Conservation (phyloP, 495 filamentous ascomycete species). For the Baudoinia panamericana region DNA sequence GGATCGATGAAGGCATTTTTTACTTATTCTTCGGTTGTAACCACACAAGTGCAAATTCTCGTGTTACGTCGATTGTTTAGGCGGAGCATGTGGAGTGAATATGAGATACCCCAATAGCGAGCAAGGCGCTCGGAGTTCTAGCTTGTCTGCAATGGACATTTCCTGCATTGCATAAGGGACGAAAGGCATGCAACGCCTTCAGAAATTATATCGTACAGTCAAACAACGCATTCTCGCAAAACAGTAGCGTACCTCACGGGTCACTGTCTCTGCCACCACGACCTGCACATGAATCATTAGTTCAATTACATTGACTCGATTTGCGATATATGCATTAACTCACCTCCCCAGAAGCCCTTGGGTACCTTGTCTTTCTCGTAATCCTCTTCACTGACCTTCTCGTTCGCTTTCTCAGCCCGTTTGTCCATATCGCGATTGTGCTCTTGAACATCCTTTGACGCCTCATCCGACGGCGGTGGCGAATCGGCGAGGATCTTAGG, state of each 20-base stretch:
- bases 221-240: no score
- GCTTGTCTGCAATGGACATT: no score
- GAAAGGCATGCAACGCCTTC: no score
- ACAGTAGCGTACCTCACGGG: no score
- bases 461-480: constrained; percentile 24
- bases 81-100: not conserved
- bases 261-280: no score
- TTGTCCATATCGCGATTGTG: constrained; percentile 50
- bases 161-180: no score
- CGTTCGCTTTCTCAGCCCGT: constrained; percentile 33
- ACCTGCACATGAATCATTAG: no score
- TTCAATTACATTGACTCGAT: no score
- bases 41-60: not conserved
- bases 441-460: constrained; percentile 34
- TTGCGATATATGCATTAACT: no score
- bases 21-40: not conserved
- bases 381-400: constrained; percentile 20
- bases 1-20: not conserved
- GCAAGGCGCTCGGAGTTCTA: no score
- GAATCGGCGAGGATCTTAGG: constrained; percentile 38
- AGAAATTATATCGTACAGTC: no score
- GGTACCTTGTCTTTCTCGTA: constrained; percentile 26
- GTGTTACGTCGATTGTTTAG: not conserved
- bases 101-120: constrained; percentile 8
- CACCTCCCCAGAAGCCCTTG: constrained; percentile 25